These are phyloP conservation scores for Puccinia triticina DNA, from an alignment of 1,284 basidiomycete species.

Conservation along the genomic window DNA sequence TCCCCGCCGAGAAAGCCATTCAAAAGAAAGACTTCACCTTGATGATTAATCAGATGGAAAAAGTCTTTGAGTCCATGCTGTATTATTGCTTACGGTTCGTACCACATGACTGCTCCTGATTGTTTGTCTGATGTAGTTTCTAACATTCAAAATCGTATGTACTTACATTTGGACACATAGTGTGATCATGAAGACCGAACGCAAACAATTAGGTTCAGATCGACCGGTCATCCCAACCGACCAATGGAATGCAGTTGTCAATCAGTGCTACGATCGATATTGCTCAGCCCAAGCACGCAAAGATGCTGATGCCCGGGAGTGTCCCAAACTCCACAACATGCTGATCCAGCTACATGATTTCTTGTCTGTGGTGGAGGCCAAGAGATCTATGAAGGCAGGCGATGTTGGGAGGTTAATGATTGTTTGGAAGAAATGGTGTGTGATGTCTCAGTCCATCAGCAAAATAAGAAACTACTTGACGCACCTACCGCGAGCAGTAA, in stretches of 20 bases:
- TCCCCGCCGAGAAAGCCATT: conserved; percentile 6
- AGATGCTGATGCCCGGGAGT: neutral
- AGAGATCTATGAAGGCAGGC: conserved; percentile 23
- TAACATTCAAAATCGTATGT: too few relatives aligned
- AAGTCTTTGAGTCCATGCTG: neutral
- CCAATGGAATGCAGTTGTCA: neutral
- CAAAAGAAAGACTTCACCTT: conserved; percentile 4
- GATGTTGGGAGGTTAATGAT: conserved; percentile 27
- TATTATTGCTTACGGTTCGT: conserved; percentile 25
- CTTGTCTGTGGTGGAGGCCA: conserved; percentile 22
- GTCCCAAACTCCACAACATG: conserved; percentile 14
- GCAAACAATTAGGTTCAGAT: neutral
- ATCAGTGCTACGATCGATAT: conserved; percentile 21
- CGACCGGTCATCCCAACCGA: neutral
- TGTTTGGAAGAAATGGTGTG: conserved; percentile 38
- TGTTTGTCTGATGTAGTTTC: neutral
- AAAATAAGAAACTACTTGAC: conserved; percentile 15
- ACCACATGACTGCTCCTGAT: neutral
- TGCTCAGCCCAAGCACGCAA: neutral
- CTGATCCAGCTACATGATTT: conserved; percentile 20
- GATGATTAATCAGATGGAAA: conserved; percentile 15
- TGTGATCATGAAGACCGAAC: neutral
- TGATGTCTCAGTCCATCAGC: conserved; percentile 29
- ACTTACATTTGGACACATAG: too few relatives aligned
- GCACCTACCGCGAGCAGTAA: conserved; percentile 15